Evolutionary conservation across 1,284 basidiomycete genomes (phyloP), one percentile per base, ranked within the genome.

Genomic region (Phaffia rhodozyma): DNA sequence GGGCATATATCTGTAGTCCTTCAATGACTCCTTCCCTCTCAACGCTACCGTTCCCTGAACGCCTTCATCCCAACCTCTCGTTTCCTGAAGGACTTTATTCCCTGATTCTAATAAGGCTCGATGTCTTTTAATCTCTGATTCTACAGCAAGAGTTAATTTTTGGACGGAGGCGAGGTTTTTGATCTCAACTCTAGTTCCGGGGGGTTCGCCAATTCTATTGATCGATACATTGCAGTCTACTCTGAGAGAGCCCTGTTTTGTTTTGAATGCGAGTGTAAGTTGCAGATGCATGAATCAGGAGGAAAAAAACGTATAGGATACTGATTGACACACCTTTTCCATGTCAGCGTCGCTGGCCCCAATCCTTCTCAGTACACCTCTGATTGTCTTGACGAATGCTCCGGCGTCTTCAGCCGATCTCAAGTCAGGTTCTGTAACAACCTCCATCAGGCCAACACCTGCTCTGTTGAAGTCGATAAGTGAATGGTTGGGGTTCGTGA

Each of bases 1-100:
- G 0, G 96, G 96, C 91, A 99, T 93, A 77, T 97, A 99, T 7
- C 94, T 82, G 74, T 98, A 99, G 73, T 98, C 94, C 5, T 88
- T 88, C 0, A 91, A 87, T 70, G 92, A 89, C 71, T 97, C 94
- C 75, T 99, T 98, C 55, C 83, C 85, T 52, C 96, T 82, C 65
- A 97, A 76, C 25, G 79, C 80, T 76, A 84, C 93, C 0, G 96
- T 98, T 71, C 86, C 81, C 16, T 86, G 86, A 2, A 79, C 84
- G 61, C 85, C 78, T 73, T 93, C 90, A 73, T 97, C 84, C 71
- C 93, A 92, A 0, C 91, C 91, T 32, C 91, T 83, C 1, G 96
- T 98, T 75, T 97, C 91, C 75, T 94, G 91, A 18, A 78, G 72
- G 0, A 94, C 82, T 0, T 70, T 51, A 21, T 73, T 69, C 3